Evolutionary conservation across 495 filamentous ascomycete species (phyloP).

Genomic region (Massariosphaeria phaeospora): DNA sequence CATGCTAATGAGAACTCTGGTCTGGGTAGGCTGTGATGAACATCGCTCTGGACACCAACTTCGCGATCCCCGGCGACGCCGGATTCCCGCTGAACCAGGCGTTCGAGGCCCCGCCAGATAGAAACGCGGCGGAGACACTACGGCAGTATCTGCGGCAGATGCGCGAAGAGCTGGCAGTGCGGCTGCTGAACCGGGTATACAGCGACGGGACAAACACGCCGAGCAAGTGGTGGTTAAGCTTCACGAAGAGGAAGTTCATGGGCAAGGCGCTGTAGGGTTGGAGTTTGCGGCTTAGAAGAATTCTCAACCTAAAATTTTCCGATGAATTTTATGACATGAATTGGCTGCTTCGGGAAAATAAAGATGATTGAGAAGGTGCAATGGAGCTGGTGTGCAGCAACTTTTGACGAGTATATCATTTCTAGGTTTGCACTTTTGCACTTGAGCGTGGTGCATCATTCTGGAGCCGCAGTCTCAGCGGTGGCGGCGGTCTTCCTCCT

Average conservation of each 20-base stretch:
- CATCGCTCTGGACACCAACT: slow-evolving; percentile 75
- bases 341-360: no score
- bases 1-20: neutral
- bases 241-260: slow-evolving; percentile 99
- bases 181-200: slow-evolving; percentile 81
- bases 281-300: neutral
- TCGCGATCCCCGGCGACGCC: slow-evolving; percentile 91
- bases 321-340: no score
- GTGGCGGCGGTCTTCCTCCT: slow-evolving; percentile 52
- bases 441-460: neutral
- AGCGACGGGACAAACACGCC: slow-evolving; percentile 67
- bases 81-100: slow-evolving; percentile 87
- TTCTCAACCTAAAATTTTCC: no score
- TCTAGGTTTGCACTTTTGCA: no score
- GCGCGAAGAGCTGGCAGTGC: slow-evolving; percentile 78
- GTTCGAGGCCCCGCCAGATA: slow-evolving; percentile 72
- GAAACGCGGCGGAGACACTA: slow-evolving; percentile 82
- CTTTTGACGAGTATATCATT: no score
- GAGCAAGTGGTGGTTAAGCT: slow-evolving; percentile 99
- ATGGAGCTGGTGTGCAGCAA: no score
- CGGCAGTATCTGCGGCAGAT: slow-evolving; percentile 86
- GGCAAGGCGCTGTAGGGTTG: slow-evolving; percentile 56
- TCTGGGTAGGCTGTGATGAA: slow-evolving; percentile 55
- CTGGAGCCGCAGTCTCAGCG: slow-evolving; percentile 1
- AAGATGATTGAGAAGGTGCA: no score